These are phyloP conservation scores for Cyberlindnera nakhonratchasimensis DNA, from an alignment of 805 yeast genomes.

Conservation along the genomic window DNA sequence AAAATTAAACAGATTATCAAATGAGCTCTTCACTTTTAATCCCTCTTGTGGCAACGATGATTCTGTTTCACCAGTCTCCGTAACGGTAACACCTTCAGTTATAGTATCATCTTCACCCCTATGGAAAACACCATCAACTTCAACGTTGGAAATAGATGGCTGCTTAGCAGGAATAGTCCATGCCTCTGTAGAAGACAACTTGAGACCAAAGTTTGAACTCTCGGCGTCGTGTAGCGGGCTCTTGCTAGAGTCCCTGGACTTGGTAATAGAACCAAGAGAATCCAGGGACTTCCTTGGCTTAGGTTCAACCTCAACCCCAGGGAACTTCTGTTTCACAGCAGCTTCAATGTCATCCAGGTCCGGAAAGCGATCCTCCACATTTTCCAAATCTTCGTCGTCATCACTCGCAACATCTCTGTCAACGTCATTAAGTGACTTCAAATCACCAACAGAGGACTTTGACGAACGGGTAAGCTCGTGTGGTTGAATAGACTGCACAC, in stretches of 20 bases:
- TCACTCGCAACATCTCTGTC: constrained; percentile 6
- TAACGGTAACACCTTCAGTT: neutral
- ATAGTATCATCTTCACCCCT: neutral
- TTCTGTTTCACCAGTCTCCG: neutral
- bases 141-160: neutral
- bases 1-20: constrained; percentile 21
- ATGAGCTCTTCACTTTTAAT: constrained; percentile 15
- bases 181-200: constrained; percentile 23
- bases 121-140: constrained; percentile 26
- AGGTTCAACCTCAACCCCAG: constrained; percentile 7
- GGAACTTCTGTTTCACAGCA: constrained; percentile 14
- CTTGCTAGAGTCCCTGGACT: neutral
- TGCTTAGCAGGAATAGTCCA: constrained; percentile 17
- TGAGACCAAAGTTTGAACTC: constrained; percentile 13
- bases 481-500: constrained; percentile 13
- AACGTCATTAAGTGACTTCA: constrained; percentile 7
- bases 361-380: constrained; percentile 52
- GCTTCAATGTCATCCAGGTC: constrained; percentile 37
- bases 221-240: constrained; percentile 1
- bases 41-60: neutral
- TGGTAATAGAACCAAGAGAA: neutral
- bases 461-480: constrained; percentile 23
- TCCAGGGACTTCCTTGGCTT: neutral
- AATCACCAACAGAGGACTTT: constrained; percentile 27
- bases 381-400: constrained; percentile 32